Evolutionary conservation across 768 basidiomycete genomes (phyloP).

Genomic region (Podaxis sp.): DNA sequence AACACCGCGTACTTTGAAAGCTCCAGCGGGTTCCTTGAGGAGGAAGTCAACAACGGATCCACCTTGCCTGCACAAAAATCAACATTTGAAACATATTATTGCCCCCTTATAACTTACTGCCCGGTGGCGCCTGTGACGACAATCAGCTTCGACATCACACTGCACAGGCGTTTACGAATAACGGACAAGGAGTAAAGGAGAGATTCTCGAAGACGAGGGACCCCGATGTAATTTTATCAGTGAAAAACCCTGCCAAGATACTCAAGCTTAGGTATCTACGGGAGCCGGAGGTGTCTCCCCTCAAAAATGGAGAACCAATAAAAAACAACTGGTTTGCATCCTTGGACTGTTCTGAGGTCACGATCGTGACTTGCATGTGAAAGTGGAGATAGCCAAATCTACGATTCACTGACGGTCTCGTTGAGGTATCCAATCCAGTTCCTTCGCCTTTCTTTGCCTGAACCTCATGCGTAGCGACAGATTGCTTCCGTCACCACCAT

Average conservation of each 20-base stretch:
- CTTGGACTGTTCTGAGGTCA: too few relatives aligned
- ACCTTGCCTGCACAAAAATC: constrained; percentile 17
- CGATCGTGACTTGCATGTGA: too few relatives aligned
- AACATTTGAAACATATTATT: neutral
- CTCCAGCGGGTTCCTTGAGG: constrained; percentile 19
- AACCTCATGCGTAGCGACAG: too few relatives aligned
- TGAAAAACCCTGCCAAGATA: neutral
- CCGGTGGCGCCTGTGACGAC: constrained; percentile 21
- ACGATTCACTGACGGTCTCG: too few relatives aligned
- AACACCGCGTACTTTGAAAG: constrained; percentile 15
- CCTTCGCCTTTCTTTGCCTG: too few relatives aligned
- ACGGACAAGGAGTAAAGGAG: neutral
- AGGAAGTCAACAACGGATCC: constrained; percentile 20
- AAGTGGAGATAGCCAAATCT: too few relatives aligned
- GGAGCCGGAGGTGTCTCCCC: too few relatives aligned
- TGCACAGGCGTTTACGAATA: neutral
- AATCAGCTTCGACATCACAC: constrained; percentile 17
- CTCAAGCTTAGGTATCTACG: neutral
- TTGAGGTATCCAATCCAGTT: too few relatives aligned
- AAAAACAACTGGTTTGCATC: too few relatives aligned
- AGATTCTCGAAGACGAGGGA: neutral
- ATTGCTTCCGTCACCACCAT: too few relatives aligned
- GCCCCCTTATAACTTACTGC: constrained; percentile 16
- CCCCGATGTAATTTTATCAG: neutral
- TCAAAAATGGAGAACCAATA: too few relatives aligned